Conservation (phyloP, 768 basidiomycete genomes). For the Baorangia bicolor region DNA sequence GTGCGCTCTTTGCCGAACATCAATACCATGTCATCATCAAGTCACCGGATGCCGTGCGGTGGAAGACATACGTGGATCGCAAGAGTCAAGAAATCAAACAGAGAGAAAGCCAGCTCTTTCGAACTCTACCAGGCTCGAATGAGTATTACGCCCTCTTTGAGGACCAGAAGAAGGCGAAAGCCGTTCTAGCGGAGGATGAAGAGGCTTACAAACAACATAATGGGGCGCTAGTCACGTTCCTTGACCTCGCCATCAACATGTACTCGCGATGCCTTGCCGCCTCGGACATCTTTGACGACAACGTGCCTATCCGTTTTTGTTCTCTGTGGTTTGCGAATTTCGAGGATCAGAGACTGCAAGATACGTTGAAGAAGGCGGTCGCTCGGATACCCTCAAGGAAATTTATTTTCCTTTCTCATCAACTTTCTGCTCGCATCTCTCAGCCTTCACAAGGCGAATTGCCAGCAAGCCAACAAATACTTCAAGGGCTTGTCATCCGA, state of each 20-base stretch:
- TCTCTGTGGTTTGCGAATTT: constrained; percentile 94
- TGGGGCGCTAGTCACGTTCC: constrained; percentile 54
- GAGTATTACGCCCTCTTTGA: constrained; percentile 34
- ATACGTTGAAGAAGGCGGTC: constrained; percentile 45
- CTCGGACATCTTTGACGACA: constrained; percentile 74
- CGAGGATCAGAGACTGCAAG: constrained; percentile 50
- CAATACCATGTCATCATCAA: constrained; percentile 74
- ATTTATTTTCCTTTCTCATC: constrained; percentile 90
- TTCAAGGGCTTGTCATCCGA: constrained; percentile 63
- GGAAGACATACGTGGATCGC: constrained; percentile 70
- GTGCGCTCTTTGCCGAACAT: constrained; percentile 84
- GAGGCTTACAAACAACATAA: constrained; percentile 41
- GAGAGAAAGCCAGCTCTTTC: constrained; percentile 39
- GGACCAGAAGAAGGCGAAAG: constrained; percentile 43
- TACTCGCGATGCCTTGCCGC: constrained; percentile 72
- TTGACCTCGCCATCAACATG: constrained; percentile 79
- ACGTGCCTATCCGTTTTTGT: constrained; percentile 75
- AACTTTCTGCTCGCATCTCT: constrained; percentile 87
- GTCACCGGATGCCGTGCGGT: constrained; percentile 67
- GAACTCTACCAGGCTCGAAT: constrained; percentile 16
- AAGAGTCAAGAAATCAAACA: constrained; percentile 69
- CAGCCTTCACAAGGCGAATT: constrained; percentile 33
- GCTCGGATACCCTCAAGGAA: constrained; percentile 77
- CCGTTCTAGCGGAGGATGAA: constrained; percentile 54
- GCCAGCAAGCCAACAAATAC: constrained; percentile 49